Evolutionary conservation across 495 filamentous ascomycete genomes (phyloP).

Genomic region (Penicillium flavigenum): DNA sequence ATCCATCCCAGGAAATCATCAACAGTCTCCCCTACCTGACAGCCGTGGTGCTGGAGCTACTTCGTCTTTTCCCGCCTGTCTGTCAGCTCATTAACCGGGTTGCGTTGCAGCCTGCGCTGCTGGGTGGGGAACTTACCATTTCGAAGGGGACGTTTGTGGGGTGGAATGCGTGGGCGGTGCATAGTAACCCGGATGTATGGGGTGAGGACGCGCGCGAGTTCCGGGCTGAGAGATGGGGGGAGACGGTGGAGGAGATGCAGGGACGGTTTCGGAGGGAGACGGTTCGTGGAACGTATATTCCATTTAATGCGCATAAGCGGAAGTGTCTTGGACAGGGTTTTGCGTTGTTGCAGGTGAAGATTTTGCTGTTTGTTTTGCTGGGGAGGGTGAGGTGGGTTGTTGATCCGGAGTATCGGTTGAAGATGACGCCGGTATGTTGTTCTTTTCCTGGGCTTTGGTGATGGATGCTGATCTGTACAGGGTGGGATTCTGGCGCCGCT

Average conservation of each 20-base stretch:
- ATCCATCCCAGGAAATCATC: constrained; percentile 24
- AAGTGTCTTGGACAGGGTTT: constrained; percentile 41
- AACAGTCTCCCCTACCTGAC: constrained; percentile 38
- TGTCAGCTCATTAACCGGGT: constrained; percentile 39
- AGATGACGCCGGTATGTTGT: constrained; percentile 36
- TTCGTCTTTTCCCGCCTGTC: constrained; percentile 44
- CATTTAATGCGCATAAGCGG: constrained; percentile 37
- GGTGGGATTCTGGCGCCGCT: constrained; percentile 11
- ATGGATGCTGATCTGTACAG: constrained; percentile 2
- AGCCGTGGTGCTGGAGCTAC: constrained; percentile 37
- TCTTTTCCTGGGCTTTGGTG: neutral
- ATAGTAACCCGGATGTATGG: constrained; percentile 33
- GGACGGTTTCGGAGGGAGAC: constrained; percentile 26
- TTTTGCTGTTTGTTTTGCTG: constrained; percentile 35
- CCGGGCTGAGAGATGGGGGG: constrained; percentile 40
- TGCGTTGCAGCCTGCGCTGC: constrained; percentile 6
- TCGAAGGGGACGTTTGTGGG: constrained; percentile 35
- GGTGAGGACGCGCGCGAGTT: constrained; percentile 31
- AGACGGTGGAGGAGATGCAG: constrained; percentile 32
- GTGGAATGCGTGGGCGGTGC: constrained; percentile 38
- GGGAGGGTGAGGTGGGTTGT: constrained; percentile 29
- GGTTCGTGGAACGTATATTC: constrained; percentile 35
- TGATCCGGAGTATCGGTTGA: constrained; percentile 32
- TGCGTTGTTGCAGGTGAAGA: constrained; percentile 35
- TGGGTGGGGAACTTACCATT: constrained; percentile 32